phyloP scores from a whole-genome alignment of 1,284 basidiomycete species.

The Coniferiporia weirii region DNA sequence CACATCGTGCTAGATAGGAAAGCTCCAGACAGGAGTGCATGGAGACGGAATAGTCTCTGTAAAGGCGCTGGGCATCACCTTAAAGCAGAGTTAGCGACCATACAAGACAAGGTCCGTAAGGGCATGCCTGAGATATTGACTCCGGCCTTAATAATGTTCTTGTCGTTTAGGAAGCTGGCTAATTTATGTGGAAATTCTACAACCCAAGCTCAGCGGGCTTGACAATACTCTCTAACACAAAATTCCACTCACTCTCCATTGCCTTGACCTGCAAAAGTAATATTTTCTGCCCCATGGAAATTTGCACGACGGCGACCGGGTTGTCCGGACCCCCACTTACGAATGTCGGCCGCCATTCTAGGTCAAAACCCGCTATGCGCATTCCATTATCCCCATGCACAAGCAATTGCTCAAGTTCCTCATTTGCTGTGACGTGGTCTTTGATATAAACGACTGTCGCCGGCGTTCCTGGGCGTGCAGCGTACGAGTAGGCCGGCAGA shows the following conservation, averaged over 20 bases:
- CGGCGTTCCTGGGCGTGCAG: background rate
- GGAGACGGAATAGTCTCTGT: conserved; percentile 45
- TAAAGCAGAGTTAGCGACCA: background rate
- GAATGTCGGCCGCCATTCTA: conserved; percentile 67
- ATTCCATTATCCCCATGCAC: background rate
- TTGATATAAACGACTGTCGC: background rate
- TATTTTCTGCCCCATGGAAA: conserved; percentile 48
- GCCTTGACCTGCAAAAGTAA: conserved; percentile 58
- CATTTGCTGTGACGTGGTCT: background rate
- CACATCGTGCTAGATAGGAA: conserved; percentile 57
- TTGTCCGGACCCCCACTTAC: conserved; percentile 42
- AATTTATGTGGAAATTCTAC: conserved; percentile 54
- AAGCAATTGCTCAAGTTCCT: background rate
- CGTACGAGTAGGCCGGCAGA: background rate
- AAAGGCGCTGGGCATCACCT: conserved; percentile 66
- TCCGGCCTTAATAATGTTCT: conserved; percentile 54
- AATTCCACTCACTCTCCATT: conserved; percentile 46
- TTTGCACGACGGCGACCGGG: conserved; percentile 63
- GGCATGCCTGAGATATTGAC: conserved; percentile 61
- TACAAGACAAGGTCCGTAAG: conserved; percentile 2
- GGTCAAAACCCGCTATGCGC: conserved; percentile 56
- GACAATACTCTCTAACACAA: background rate
- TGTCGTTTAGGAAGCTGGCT: conserved; percentile 42
- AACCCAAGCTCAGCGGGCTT: background rate
- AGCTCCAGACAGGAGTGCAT: conserved; percentile 61